Percentiles rank a stretch among this genome's conserved stretches.
Evolutionary conservation across 2,329 filamentous ascomycete genomes (phyloP).

Genomic region (Penicillium sp.): DNA sequence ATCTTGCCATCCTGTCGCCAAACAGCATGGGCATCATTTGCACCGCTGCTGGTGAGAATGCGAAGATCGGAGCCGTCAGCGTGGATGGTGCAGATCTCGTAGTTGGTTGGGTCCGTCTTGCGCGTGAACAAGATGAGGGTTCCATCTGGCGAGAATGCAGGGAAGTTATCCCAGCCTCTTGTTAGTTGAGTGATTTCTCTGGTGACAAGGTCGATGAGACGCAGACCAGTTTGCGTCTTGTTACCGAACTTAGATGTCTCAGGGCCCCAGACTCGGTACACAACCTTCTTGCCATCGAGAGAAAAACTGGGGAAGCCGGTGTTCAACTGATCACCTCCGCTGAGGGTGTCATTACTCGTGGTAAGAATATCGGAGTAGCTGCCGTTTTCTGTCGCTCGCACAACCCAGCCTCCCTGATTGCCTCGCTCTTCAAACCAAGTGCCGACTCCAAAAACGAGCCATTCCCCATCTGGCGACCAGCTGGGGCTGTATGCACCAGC

Average conservation of each 20-base stretch:
- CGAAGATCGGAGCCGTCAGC: slow-evolving; percentile 43
- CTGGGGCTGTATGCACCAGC: slow-evolving; percentile 45
- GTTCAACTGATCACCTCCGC: slow-evolving; percentile 1
- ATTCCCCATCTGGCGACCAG: slow-evolving; percentile 41
- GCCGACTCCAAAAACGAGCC: slow-evolving; percentile 28
- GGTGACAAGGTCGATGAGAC: slow-evolving; percentile 14
- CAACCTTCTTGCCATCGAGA: slow-evolving; percentile 15
- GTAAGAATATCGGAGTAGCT: slow-evolving; percentile 9
- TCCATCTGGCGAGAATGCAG: slow-evolving; percentile 14
- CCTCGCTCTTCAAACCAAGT: slow-evolving; percentile 16
- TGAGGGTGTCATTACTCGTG: not conserved
- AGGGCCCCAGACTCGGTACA: slow-evolving; percentile 16
- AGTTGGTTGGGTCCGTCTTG: slow-evolving; percentile 9
- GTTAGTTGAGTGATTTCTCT: slow-evolving; percentile 10
- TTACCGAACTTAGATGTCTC: not conserved
- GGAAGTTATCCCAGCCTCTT: slow-evolving; percentile 16
- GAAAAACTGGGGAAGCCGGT: slow-evolving; percentile 20
- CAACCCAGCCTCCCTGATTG: slow-evolving; percentile 9
- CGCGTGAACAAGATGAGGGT: slow-evolving; percentile 20
- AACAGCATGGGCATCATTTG: slow-evolving; percentile 48
- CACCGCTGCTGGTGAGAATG: slow-evolving; percentile 14
- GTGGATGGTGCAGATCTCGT: slow-evolving; percentile 41
- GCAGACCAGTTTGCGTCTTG: slow-evolving; percentile 12
- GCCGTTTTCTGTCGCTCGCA: slow-evolving; percentile 12
- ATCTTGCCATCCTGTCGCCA: slow-evolving; percentile 48